phyloP scores from a whole-genome alignment of 2,329 filamentous ascomycete genomes.

The Pseudogymnoascus pannorum region DNA sequence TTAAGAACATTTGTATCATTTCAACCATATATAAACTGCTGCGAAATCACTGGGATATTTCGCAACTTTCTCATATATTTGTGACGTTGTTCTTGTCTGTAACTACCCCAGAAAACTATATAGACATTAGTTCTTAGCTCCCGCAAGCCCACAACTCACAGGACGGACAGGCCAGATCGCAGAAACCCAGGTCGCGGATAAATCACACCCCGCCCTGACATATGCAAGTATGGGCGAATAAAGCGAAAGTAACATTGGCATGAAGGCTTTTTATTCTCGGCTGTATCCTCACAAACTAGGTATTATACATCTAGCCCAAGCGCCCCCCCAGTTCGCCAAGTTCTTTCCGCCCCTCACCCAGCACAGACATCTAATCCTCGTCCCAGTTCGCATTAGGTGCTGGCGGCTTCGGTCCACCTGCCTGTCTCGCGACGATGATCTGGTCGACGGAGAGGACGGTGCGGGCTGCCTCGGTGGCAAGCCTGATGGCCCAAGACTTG shows the following conservation, averaged over 20 bases:
- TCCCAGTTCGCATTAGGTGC: slow-evolving; percentile 67
- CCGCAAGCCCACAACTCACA: background rate
- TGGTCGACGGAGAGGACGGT: slow-evolving; percentile 96
- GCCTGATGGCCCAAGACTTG: slow-evolving; percentile 95
- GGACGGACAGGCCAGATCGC: background rate
- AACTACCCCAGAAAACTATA: background rate
- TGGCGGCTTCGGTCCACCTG: slow-evolving; percentile 93
- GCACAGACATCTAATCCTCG: slow-evolving; percentile 28
- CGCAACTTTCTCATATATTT: background rate
- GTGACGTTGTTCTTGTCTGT: background rate
- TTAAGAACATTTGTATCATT: background rate
- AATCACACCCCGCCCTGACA: background rate
- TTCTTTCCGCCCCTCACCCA: slow-evolving; percentile 10
- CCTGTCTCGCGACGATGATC: slow-evolving; percentile 96
- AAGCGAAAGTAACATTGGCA: background rate
- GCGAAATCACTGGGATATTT: background rate
- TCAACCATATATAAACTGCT: background rate
- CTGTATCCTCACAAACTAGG: slow-evolving; percentile 10
- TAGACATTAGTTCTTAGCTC: background rate
- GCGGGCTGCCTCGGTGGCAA: slow-evolving; percentile 88
- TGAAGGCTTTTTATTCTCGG: slow-evolving; percentile 2
- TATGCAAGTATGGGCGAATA: background rate
- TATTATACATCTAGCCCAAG: slow-evolving; percentile 26
- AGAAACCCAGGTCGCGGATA: background rate
- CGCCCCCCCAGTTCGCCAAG: slow-evolving; percentile 16